phyloP scores from a whole-genome alignment of 176 grass and related monocot species.

The Cenchrus fungigraminus region DNA sequence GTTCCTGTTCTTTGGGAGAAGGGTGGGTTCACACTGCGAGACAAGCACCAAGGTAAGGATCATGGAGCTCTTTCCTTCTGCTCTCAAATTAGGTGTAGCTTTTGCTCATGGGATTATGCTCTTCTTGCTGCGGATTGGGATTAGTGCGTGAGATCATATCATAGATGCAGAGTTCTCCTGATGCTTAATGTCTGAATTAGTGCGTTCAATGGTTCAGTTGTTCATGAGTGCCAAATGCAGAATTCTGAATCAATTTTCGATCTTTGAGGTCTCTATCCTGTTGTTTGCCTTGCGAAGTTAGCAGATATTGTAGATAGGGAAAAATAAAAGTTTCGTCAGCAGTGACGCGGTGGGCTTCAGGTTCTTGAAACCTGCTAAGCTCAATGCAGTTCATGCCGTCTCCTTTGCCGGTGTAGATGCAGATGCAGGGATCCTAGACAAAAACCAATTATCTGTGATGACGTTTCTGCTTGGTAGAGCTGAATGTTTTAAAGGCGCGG shows the following conservation, averaged over 20 bases:
- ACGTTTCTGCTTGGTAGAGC: background rate
- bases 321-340: background rate
- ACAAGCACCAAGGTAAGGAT: slow-evolving; percentile 33
- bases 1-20: slow-evolving; percentile 15
- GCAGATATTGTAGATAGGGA: background rate
- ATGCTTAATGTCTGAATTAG: background rate
- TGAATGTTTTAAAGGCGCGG: slow-evolving; percentile 15
- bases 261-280: background rate
- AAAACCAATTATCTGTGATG: background rate
- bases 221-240: slow-evolving; percentile 1
- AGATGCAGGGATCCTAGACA: background rate
- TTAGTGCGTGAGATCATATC: background rate
- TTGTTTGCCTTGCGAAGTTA: background rate
- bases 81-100: background rate
- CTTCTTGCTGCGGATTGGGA: background rate
- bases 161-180: slow-evolving; percentile 15
- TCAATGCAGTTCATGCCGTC: slow-evolving; percentile 8
- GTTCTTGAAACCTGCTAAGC: background rate
- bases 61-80: slow-evolving; percentile 4
- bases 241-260: background rate
- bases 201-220: background rate
- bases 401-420: background rate
- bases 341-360: background rate
- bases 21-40: background rate
- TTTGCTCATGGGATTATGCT: background rate